A percentile compares a stretch with the other conserved stretches of the same genome.
Evolutionary conservation across 768 basidiomycete genomes (phyloP).

Genomic region (Hericium rajendrae): DNA sequence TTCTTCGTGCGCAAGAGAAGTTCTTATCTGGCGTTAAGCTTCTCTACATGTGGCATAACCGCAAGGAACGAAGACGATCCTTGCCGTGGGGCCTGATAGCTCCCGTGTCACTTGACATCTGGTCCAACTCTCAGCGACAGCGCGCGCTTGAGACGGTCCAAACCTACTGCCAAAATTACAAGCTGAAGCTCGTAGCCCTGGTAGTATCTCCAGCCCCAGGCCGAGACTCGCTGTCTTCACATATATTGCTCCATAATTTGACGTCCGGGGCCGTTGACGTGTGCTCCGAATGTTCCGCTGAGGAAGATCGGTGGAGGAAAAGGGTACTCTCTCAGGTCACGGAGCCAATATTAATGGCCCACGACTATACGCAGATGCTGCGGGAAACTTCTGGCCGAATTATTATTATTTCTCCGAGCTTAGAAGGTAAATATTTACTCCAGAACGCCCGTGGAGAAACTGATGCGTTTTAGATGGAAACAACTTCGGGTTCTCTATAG

Average conservation of each 20-base stretch:
- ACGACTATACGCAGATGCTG: conserved; percentile 21
- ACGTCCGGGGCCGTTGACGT: background rate
- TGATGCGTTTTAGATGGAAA: background rate
- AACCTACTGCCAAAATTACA: conserved; percentile 21
- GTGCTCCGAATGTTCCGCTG: background rate
- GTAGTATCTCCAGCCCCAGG: conserved; percentile 16
- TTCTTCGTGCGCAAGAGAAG: conserved; percentile 1
- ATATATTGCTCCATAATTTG: background rate
- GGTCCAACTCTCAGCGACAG: conserved; percentile 19
- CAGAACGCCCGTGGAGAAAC: background rate
- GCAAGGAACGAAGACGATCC: conserved; percentile 20
- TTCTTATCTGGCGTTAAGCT: conserved; percentile 11
- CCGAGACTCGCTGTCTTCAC: background rate
- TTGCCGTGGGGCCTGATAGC: conserved; percentile 23
- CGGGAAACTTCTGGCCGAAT: conserved; percentile 21
- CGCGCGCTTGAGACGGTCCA: conserved; percentile 22
- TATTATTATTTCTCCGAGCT: conserved; percentile 18
- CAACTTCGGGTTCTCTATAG: background rate
- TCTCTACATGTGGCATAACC: conserved; percentile 25
- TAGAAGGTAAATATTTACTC: conserved; percentile 4
- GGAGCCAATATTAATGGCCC: conserved; percentile 20
- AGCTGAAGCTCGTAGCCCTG: conserved; percentile 21
- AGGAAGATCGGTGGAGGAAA: conserved; percentile 13
- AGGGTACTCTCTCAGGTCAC: conserved; percentile 15
- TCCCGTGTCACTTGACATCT: conserved; percentile 21